These are phyloP conservation scores for Thermomyces lanuginosus DNA, from an alignment of 2,329 filamentous ascomycete genomes.

Conservation along the genomic window DNA sequence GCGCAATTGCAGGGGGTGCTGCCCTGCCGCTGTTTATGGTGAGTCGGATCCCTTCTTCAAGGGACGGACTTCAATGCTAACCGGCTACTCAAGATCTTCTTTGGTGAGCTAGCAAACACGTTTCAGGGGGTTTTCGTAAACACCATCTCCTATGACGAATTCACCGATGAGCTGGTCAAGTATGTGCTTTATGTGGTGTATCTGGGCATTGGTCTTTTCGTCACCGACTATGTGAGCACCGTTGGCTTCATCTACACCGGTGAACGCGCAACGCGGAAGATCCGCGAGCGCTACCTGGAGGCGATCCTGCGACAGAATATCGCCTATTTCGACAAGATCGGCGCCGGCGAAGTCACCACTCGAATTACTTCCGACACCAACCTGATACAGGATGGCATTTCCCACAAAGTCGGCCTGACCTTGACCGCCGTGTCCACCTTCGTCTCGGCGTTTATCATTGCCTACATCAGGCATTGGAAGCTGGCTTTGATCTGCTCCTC, in stretches of 20 bases:
- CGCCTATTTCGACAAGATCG: constrained; percentile 25
- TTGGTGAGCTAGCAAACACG: constrained; percentile 55
- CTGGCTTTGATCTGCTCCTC: constrained; percentile 15
- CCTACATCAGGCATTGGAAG: constrained; percentile 30
- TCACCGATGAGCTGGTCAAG: constrained; percentile 1
- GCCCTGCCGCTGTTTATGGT: constrained; percentile 66
- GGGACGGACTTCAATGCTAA: constrained; percentile 4
- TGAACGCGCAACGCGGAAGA: constrained; percentile 39
- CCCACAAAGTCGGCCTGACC: constrained; percentile 8
- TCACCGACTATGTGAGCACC: constrained; percentile 42
- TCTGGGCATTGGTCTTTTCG: constrained; percentile 41
- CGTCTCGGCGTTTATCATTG: constrained; percentile 31
- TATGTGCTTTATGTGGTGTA: constrained; percentile 29
- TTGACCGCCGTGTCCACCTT: constrained; percentile 14
- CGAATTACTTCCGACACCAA: constrained; percentile 32
- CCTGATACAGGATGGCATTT: constrained; percentile 26
- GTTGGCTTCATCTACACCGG: constrained; percentile 42
- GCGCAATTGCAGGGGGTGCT: constrained; percentile 54
- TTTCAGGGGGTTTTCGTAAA: constrained; percentile 50
- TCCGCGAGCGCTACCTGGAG: constrained; percentile 41
- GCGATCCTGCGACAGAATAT: constrained; percentile 39
- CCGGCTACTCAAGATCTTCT: constrained; percentile 35
- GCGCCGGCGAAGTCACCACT: constrained; percentile 17
- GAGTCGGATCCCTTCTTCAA: constrained; percentile 6
- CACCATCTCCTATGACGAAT: constrained; percentile 8